These are phyloP conservation scores for Verticillium zaregamsianum DNA, from an alignment of 2,329 filamentous ascomycete species.

Conservation along the genomic window DNA sequence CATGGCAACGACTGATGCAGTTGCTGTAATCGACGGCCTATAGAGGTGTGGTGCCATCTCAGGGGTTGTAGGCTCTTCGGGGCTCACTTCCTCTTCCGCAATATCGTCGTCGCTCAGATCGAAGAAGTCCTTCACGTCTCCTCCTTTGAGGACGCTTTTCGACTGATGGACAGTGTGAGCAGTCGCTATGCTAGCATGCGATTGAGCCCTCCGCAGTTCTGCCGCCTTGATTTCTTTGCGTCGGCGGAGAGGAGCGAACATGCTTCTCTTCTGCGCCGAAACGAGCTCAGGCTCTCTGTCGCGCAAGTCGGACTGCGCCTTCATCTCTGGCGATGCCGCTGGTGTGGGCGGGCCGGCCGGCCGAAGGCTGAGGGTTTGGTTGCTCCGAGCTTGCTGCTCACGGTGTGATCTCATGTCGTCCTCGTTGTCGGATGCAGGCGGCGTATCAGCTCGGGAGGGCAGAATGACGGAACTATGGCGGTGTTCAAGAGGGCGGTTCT, in stretches of 20 bases:
- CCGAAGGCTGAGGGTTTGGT: slow-evolving; percentile 8
- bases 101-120: slow-evolving; percentile 50
- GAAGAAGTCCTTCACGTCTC: slow-evolving; percentile 17
- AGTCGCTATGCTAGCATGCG: slow-evolving; percentile 21
- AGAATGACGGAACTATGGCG: slow-evolving; percentile 13
- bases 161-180: slow-evolving; percentile 6
- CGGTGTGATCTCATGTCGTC: slow-evolving; percentile 17
- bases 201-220: slow-evolving; percentile 19
- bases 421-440: slow-evolving; percentile 27
- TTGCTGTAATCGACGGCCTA: background rate
- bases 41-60: background rate
- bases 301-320: slow-evolving; percentile 17
- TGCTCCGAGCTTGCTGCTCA: slow-evolving; percentile 5
- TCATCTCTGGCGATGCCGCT: slow-evolving; percentile 28
- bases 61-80: background rate
- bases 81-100: slow-evolving; percentile 34
- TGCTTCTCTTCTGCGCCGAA: slow-evolving; percentile 8
- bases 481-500: slow-evolving; percentile 7
- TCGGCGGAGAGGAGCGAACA: slow-evolving; percentile 6
- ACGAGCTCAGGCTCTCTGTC: slow-evolving; percentile 15
- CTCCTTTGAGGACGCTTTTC: slow-evolving; percentile 18
- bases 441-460: slow-evolving; percentile 23
- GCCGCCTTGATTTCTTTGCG: slow-evolving; percentile 11
- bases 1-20: background rate
- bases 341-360: slow-evolving; percentile 24